Base-by-base conservation (phyloP, 176 grass and related monocot species). In the Ananas comosus region DNA sequence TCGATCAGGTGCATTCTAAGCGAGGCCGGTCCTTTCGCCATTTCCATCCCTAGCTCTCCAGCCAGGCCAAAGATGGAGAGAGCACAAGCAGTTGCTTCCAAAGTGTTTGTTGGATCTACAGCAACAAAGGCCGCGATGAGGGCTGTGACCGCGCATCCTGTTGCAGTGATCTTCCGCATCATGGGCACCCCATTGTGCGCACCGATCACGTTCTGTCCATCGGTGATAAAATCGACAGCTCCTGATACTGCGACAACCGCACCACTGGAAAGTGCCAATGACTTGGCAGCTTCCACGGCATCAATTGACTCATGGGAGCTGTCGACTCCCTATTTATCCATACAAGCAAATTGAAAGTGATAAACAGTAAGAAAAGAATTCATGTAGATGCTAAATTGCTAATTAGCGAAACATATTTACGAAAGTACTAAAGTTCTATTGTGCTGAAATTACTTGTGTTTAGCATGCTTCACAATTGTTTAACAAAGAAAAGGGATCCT, bases 131-230 rank as follows among this genome's bases (percentile, higher is more conserved):
- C 89, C 1, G 86, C 69, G 9, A 96, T 83, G 4, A 96, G 79
- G 29, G 86, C 83, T 0, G 93, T 92, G 47, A 90, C 83, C 0
- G 86, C 76, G 13, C 93, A 96, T 63, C 92, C 88, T 1, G 81
- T 92, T 9, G 88, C 88, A 0, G 88, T 96, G 28, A 92, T 89
- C 71, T 83, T 91, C 78, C 92, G 89, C 86, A 96, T 84, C 93
- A 92, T 75, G 29, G 86, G 13, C 56, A 92, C 89, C 5, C 93
- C 93, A 4, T 96, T 96, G 73, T 50, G 72, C 16, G 29, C 80
- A 3, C 72, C 50, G 2, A 92, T 52, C 0, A 87, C 79, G 47
- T 49, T 69, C 51, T 79, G 51, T 12, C 88, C 89, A 12, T 96
- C 59, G 0, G 93, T 92, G 66, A 92, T 53, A 14, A 89, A 87